Evolutionary conservation across 805 yeast genomes (phyloP), one percentile per base, ranked within the genome.

Genomic region (Suhomyces pyralidae): DNA sequence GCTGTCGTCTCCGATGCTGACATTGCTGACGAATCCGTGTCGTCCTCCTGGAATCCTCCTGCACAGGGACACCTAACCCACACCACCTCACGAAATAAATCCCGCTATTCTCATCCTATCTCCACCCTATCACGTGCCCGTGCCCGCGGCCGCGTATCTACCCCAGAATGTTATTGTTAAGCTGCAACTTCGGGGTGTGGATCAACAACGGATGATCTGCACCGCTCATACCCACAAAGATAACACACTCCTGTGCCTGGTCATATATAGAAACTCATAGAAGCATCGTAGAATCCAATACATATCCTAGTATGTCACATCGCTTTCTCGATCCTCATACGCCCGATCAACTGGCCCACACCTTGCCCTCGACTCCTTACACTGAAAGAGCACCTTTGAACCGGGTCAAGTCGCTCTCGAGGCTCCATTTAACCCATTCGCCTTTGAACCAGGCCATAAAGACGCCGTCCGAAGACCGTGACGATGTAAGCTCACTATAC

Each of bases 321-420:
- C 24, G 24, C 22, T 15, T 10, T 38, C 22, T 17, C 22, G 24
- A 17, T n/a, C 42, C 42, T 2, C 14, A 38, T 17, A 17, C 42
- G 7, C 24, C 42, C 42, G 9, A 38, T 5, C 24, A 38, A 38
- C 14, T 19, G 42, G 40, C 40, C 25, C 20, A 46, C 15, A 46
- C 48, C 17, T 40, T 28, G 25, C 48, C 48, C 28, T n/a, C 48
- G 25, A 46, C 48, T 19, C 48, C 48, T 5, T 20, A 10, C 42
- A 24, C 28, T 19, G 40, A 28, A 5, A 10, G 20, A 19, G 45
- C 45, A 20, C 45, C 45, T 7, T 42, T 42, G 19, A n/a, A 12
- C 24, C 26, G 30, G 5, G 22, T 42, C n/a, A 42, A 42, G 30
- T 42, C 45, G 20, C 30, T 42, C 19, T 42, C 45, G 10, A 20